These are phyloP conservation scores for Quercus rubra DNA, from an alignment of 306 rosid genomes.

Conservation along the genomic window DNA sequence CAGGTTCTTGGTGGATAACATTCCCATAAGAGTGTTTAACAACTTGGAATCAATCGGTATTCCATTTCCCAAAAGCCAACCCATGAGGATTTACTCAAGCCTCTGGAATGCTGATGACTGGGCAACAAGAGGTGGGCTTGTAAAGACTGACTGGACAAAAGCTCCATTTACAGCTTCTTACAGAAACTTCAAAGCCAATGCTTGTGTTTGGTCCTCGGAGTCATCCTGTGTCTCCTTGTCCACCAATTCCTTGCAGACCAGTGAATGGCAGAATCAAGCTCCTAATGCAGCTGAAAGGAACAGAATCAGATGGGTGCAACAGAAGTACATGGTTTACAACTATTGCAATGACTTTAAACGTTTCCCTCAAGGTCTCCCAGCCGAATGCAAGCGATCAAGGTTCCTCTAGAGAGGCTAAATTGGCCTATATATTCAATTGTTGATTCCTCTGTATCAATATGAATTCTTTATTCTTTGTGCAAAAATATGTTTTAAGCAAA, in stretches of 20 bases:
- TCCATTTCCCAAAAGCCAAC: constrained; percentile 30
- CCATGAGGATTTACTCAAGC: constrained; percentile 43
- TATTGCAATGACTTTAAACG: constrained; percentile 42
- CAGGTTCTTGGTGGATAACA: constrained; percentile 39
- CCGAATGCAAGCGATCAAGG: constrained; percentile 38
- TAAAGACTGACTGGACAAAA: constrained; percentile 47
- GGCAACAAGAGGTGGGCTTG: constrained; percentile 49
- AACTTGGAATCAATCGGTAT: constrained; percentile 35
- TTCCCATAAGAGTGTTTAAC: constrained; percentile 32
- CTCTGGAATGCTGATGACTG: constrained; percentile 51
- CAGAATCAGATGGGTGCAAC: constrained; percentile 47
- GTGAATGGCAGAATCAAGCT: constrained; percentile 26
- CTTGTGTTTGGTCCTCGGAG: constrained; percentile 23
- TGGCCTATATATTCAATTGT: background rate
- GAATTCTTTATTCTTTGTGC: constrained; percentile 4
- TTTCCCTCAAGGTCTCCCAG: constrained; percentile 42
- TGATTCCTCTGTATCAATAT: background rate
- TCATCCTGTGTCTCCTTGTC: constrained; percentile 3
- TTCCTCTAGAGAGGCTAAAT: background rate
- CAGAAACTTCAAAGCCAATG: constrained; percentile 37
- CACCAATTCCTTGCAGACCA: background rate
- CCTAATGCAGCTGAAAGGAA: constrained; percentile 29
- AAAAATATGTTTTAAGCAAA: background rate
- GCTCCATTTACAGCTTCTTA: constrained; percentile 50
- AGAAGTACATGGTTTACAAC: constrained; percentile 48